These are phyloP conservation scores for Alnus rubra DNA, from an alignment of 306 rosid genomes.

Conservation along the genomic window DNA sequence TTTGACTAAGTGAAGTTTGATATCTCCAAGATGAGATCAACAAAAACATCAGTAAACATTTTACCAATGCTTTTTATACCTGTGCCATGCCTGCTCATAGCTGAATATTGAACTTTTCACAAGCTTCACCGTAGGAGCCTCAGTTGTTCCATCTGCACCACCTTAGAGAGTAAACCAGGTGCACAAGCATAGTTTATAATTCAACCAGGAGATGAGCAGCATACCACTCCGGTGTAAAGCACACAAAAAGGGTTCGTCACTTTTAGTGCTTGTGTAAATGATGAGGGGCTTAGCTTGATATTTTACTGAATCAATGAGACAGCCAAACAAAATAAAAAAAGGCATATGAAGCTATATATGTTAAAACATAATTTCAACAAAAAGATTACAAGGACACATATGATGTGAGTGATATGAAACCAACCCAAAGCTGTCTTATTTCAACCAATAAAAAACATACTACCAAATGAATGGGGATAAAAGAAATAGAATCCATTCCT, in stretches of 20 bases:
- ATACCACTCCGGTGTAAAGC: constrained; percentile 87
- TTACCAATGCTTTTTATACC: constrained; percentile 49
- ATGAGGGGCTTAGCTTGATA: constrained; percentile 87
- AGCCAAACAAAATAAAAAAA: constrained; percentile 25
- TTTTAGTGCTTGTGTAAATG: constrained; percentile 89
- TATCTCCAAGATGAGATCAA: constrained; percentile 2
- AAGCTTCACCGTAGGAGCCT: constrained; percentile 74
- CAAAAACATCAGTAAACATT: constrained; percentile 20
- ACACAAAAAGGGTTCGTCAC: constrained; percentile 83
- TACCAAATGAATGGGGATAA: constrained; percentile 19
- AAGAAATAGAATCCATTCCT: constrained; percentile 23
- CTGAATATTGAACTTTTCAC: constrained; percentile 91
- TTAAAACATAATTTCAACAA: constrained; percentile 2
- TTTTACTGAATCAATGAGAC: constrained; percentile 61
- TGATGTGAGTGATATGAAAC: constrained; percentile 9
- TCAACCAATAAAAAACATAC: constrained; percentile 21
- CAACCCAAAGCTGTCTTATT: constrained; percentile 20
- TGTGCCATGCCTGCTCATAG: constrained; percentile 98
- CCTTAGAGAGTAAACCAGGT: constrained; percentile 39
- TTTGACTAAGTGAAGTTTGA: constrained; percentile 13
- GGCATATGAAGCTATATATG: constrained; percentile 8
- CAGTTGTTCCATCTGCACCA: constrained; percentile 68
- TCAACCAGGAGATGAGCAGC: constrained; percentile 28
- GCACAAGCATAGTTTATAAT: constrained; percentile 24
- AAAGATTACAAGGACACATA: not conserved